Evolutionary conservation across 2,329 filamentous ascomycete genomes (phyloP).

Genomic region (Claviceps spartinae): DNA sequence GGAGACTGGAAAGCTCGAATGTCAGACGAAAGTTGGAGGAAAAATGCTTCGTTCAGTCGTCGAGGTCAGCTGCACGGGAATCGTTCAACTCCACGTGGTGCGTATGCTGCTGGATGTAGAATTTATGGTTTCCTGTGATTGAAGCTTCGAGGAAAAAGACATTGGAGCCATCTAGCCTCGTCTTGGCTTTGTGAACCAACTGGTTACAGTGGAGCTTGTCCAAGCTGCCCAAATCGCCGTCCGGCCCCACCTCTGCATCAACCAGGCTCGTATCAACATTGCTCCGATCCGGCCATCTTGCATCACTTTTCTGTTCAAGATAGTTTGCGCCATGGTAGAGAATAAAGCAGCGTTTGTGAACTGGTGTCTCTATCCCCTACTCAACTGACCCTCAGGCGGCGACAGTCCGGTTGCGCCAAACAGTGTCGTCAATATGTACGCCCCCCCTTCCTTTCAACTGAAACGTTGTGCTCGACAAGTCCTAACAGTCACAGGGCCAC

Average conservation of each 20-base stretch:
- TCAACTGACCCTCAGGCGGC: neutral
- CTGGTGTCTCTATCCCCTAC: neutral
- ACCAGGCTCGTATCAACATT: slow-evolving; percentile 15
- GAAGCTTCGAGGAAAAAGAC: neutral
- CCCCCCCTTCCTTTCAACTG: too few species aligned
- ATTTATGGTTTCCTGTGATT: neutral
- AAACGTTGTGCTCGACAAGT: neutral
- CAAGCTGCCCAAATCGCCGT: neutral
- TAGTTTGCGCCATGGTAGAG: neutral
- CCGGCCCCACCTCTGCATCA: too few species aligned
- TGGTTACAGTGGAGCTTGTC: slow-evolving; percentile 1
- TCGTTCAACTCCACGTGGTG: neutral
- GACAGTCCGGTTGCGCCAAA: neutral
- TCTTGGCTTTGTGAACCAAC: neutral
- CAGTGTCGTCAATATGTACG: neutral
- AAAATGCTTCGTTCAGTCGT: neutral
- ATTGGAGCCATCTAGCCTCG: slow-evolving; percentile 1
- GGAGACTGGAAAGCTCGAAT: neutral
- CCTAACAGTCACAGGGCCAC: slow-evolving; percentile 12
- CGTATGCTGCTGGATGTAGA: neutral
- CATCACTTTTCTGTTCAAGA: neutral
- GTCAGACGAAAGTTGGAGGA: neutral
- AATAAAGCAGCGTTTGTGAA: neutral
- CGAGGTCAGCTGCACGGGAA: neutral
- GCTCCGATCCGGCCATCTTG: slow-evolving; percentile 12